These are phyloP conservation scores for Phyllosticta capitalensis DNA, from an alignment of 2,329 filamentous ascomycete genomes.

Conservation along the genomic window DNA sequence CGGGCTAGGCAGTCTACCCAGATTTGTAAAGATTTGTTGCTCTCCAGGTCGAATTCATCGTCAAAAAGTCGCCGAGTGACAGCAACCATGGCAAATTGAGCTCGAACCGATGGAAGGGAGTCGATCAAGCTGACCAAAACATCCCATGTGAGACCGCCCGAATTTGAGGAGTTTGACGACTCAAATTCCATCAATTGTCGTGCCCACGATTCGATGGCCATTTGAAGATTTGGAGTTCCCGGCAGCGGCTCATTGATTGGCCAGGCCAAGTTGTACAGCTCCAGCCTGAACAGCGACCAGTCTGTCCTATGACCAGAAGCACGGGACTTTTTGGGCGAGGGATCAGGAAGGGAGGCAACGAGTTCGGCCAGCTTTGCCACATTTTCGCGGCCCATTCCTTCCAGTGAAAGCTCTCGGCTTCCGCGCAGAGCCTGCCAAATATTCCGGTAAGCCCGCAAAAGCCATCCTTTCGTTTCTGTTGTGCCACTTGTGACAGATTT, in stretches of 20 bases:
- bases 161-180: not conserved
- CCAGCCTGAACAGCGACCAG: not conserved
- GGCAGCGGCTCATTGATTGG: not conserved
- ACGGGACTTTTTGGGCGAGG: not conserved
- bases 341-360: not conserved
- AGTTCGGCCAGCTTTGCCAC: not conserved
- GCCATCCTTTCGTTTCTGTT: not conserved
- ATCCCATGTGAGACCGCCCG: not conserved
- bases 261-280: not conserved
- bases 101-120: not conserved
- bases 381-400: not conserved
- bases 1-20: slow-evolving; percentile 1
- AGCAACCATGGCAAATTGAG: not conserved
- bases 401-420: not conserved
- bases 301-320: not conserved
- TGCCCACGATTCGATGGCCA: not conserved
- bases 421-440: slow-evolving; percentile 3
- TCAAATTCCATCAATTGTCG: not conserved
- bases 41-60: not conserved
- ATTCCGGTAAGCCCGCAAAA: not conserved
- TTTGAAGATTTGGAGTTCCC: not conserved
- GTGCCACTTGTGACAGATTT: not conserved
- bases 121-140: not conserved
- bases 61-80: not conserved
- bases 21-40: not conserved